Evolutionary conservation across 495 filamentous ascomycete species (phyloP), one percentile per base, ranked within the genome.

Genomic region (Opeltia flavorubescens): DNA sequence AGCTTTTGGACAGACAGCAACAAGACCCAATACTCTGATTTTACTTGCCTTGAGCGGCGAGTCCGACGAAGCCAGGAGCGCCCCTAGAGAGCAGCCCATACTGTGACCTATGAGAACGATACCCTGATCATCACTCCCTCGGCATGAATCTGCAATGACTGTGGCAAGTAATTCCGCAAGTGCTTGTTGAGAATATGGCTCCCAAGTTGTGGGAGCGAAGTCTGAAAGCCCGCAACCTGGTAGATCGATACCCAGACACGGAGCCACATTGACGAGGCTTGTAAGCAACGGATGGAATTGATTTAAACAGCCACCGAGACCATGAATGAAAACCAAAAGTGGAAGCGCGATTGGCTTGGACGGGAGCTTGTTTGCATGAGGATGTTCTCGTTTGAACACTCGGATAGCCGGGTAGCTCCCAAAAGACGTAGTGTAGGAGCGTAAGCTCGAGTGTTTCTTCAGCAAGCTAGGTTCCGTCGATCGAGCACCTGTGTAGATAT

Each of bases 211-310:
- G 2, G 79, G 81, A 23, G 66, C 69, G 62, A 88, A 89, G 11
- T 70, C 66, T 6, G 87, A 94, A 5, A 76, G 63, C 25, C 89
- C 89, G 50, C 87, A 94, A 25, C 89, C 89, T 2, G 89, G 89
- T 1, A 95, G 66, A 61, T 96, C 89, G 47, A 95, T 81, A 4
- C 84, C 84, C 13, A 96, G 75, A 55, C 86, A 94, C n/a, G 89
- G 81, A 1, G 84, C 85, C 18, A 88, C 66, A 50, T 93, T 86
- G 12, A 83, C 80, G 28, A 96, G 68, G 60, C 83, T 89, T 1
- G 77, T 83, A 11, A 96, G 70, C 4, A 95, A 64, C 29, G 86
- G 77, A 49, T 83, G 72, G 60, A 95, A 95, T 59, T 95, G 89
- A 5, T 86, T 82, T 12, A 89, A 64, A 2, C 84, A 94, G 25